Conservation (phyloP, 352 stramenopile species). For the Pythium rishiriense region DNA sequence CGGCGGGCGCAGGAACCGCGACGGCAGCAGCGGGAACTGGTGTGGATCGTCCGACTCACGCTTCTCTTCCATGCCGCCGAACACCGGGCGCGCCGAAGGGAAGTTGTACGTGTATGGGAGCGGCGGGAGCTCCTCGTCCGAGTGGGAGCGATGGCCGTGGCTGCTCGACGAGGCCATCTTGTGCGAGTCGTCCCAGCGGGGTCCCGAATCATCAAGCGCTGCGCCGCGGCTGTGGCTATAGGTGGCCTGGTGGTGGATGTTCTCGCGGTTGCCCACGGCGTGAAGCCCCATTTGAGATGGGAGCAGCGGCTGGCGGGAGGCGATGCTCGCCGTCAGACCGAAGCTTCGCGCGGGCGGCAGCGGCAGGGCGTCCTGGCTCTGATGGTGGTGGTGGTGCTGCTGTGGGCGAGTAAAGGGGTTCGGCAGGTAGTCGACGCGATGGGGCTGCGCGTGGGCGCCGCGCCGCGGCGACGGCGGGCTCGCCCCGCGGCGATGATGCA, state of each 20-base stretch:
- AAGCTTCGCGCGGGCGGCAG: slow-evolving; percentile 22
- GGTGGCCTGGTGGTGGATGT: slow-evolving; percentile 10
- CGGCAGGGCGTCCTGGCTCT: slow-evolving; percentile 9
- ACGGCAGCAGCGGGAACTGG: slow-evolving; percentile 17
- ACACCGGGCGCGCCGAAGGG: slow-evolving; percentile 4
- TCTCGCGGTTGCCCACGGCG: slow-evolving; percentile 13
- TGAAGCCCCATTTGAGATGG: slow-evolving; percentile 6
- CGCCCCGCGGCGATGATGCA: not conserved
- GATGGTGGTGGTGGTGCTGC: slow-evolving; percentile 6
- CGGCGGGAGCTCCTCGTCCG: slow-evolving; percentile 21
- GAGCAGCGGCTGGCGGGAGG: slow-evolving; percentile 12
- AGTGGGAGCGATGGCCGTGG: slow-evolving; percentile 8
- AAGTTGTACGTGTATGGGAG: slow-evolving; percentile 22
- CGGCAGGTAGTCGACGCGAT: slow-evolving; percentile 64
- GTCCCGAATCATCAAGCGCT: not conserved
- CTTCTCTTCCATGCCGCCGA: slow-evolving; percentile 20
- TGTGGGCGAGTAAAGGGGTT: slow-evolving; percentile 32
- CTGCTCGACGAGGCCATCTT: slow-evolving; percentile 22
- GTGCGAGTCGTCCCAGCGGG: slow-evolving; percentile 14
- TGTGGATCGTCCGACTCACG: slow-evolving; percentile 13
- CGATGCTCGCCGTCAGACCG: slow-evolving; percentile 15
- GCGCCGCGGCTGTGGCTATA: slow-evolving; percentile 7
- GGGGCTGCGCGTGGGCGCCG: slow-evolving; percentile 36
- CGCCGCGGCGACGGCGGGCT: slow-evolving; percentile 32
- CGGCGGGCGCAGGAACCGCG: slow-evolving; percentile 11